Base-by-base conservation (phyloP, 441 rosid species). In the Flueggea neowawraea region DNA sequence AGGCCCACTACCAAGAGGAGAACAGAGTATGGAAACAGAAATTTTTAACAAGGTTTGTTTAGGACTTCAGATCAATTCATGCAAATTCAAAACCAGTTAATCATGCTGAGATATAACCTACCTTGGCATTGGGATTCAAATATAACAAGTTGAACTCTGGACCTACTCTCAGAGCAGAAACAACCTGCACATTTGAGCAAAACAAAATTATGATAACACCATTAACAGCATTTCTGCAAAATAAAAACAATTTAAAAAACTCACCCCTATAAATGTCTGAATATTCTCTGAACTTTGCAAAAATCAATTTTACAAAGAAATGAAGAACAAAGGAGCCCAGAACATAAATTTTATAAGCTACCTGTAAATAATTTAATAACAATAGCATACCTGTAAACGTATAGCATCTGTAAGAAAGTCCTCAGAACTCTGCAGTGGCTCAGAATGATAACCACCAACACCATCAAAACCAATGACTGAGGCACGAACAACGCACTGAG, bases 61-160 rank as follows among this genome's bases (percentile, higher is more conserved):
- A 22, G 28, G 28, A 22, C 2, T 22, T 22, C 28, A 22, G 28
- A 22, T 22, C 28, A 22, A 22, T 22, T 22, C 28, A 22, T 22
- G 28, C 28, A 22, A 22, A 22, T 22, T 22, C 1, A 22, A 22
- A 1, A 22, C 28, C 28, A 22, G 28, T 22, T 28, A 57, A 39
- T n/a, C 16, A 10, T 57, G 43, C n/a, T 10, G 4, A 2, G 5
- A n/a, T 41, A 45, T 62, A 61, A 61, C 66, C 64, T 95, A 89
- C 99, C 99, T 89, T 88, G 54, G 95, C 92, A 75, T 67, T 69
- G 58, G 93, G 95, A 76, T 85, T 84, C 75, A 83, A 83, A 75
- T 70, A 81, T 58, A 95, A 67, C 81, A 95, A 75, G 81, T 60
- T 89, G 90, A 84, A 89, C 74, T 84, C 97, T 6, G 99, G 99